A percentile compares a stretch with the other conserved stretches of the same genome.
phyloP scores from a whole-genome alignment of 176 grass and related monocot genomes.

The Avena sativa region DNA sequence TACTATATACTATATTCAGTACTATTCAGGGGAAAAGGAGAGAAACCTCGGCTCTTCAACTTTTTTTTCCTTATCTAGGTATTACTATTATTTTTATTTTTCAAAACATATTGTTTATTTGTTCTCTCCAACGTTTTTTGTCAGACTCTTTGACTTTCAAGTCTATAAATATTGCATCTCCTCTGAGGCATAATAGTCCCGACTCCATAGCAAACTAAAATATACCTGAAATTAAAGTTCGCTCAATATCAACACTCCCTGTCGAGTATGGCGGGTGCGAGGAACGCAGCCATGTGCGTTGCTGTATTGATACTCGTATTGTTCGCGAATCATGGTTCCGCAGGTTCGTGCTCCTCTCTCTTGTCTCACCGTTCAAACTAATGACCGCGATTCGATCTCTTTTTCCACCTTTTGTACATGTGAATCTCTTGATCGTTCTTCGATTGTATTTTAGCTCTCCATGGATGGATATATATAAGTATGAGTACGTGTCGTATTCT shows the following conservation, averaged over 20 bases:
- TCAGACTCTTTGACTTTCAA: neutral
- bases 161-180: neutral
- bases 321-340: neutral
- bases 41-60: no score
- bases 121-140: no score
- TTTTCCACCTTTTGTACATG: neutral
- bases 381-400: neutral
- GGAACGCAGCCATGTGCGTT: constrained; percentile 8
- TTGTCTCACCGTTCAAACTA: neutral
- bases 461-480: no score
- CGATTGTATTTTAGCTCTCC: no score
- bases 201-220: neutral
- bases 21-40: no score
- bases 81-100: no score
- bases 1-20: no score
- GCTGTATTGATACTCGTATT: neutral
- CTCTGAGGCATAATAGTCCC: neutral
- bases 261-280: neutral
- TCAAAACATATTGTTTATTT: no score
- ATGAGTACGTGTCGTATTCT: neutral
- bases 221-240: neutral
- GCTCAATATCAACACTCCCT: neutral
- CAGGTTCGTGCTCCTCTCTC: constrained; percentile 18
- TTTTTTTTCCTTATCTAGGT: no score
- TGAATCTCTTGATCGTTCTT: neutral